Evolutionary conservation across 768 basidiomycete species (phyloP).

Genomic region (Tubosaeta brunneosetosa): DNA sequence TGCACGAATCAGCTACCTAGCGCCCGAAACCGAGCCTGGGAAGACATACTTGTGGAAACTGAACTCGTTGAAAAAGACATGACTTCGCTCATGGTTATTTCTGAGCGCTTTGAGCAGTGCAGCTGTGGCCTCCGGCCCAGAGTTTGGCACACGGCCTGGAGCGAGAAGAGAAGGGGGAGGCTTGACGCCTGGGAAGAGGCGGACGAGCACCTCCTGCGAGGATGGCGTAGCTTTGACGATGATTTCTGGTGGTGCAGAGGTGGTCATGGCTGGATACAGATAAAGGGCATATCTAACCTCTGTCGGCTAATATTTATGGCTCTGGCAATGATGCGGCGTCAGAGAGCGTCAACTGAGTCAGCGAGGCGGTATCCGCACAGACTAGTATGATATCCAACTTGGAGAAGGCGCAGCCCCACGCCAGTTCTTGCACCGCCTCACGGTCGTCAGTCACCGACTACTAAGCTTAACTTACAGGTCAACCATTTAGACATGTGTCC

Average conservation of each 20-base stretch:
- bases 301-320: conserved; percentile 8
- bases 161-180: conserved; percentile 33
- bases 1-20: conserved; percentile 15
- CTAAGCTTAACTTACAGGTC: no score
- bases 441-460: no score
- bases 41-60: conserved; percentile 30
- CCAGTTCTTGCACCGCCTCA: no score
- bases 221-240: conserved; percentile 21
- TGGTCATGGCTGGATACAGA: conserved; percentile 9
- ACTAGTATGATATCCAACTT: no score
- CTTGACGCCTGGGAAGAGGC: conserved; percentile 30
- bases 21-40: background rate
- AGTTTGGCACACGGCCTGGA: conserved; percentile 35
- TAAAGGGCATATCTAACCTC: background rate
- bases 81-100: conserved; percentile 50
- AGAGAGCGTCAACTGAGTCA: background rate
- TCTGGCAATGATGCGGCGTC: background rate
- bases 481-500: no score
- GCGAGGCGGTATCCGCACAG: background rate
- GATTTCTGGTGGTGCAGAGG: conserved; percentile 25
- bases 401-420: no score
- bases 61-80: conserved; percentile 48
- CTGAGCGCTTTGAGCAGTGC: conserved; percentile 39
- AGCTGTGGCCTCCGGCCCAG: conserved; percentile 35
- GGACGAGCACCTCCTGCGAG: conserved; percentile 17